Conservation (phyloP, 768 basidiomycete species). For the Agaricus blazei region DNA sequence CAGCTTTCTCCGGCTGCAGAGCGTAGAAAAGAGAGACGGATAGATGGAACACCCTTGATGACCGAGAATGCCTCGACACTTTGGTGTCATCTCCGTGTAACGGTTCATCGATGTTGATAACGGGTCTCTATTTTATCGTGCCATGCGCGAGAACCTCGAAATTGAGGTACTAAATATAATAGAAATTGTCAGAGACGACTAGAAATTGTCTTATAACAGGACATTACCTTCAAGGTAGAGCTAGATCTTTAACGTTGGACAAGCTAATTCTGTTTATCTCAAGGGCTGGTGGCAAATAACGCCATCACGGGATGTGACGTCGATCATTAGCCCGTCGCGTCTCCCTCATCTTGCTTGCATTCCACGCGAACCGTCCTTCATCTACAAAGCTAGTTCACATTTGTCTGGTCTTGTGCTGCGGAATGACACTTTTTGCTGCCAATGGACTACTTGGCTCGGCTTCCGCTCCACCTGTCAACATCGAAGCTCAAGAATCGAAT, state of each 20-base stretch:
- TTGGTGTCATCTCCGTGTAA: slow-evolving; percentile 20
- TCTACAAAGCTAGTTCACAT: not conserved
- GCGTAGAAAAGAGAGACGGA: slow-evolving; percentile 42
- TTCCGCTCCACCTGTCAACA: not conserved
- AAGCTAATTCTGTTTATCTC: not conserved
- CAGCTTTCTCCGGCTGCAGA: slow-evolving; percentile 39
- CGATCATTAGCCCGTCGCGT: slow-evolving; percentile 8
- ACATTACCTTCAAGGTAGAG: not conserved
- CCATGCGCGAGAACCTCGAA: slow-evolving; percentile 12
- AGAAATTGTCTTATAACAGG: no score
- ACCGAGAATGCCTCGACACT: slow-evolving; percentile 14
- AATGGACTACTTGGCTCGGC: slow-evolving; percentile 23
- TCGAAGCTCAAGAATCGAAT: not conserved
- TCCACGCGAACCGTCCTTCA: not conserved
- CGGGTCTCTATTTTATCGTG: slow-evolving; percentile 64
- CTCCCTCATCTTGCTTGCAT: not conserved
- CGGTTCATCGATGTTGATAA: slow-evolving; percentile 73
- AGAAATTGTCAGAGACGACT: no score
- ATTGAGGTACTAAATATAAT: no score
- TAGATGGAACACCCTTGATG: slow-evolving; percentile 37
- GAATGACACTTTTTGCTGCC: slow-evolving; percentile 19
- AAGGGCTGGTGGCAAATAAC: slow-evolving; percentile 3
- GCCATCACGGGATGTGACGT: slow-evolving; percentile 11
- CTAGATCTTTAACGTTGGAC: slow-evolving; percentile 19
- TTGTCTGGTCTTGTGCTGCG: no score